Evolutionary conservation across 768 basidiomycete species (phyloP), one percentile per base, ranked within the genome.

Genomic region (Amanita pseudoporphyria): DNA sequence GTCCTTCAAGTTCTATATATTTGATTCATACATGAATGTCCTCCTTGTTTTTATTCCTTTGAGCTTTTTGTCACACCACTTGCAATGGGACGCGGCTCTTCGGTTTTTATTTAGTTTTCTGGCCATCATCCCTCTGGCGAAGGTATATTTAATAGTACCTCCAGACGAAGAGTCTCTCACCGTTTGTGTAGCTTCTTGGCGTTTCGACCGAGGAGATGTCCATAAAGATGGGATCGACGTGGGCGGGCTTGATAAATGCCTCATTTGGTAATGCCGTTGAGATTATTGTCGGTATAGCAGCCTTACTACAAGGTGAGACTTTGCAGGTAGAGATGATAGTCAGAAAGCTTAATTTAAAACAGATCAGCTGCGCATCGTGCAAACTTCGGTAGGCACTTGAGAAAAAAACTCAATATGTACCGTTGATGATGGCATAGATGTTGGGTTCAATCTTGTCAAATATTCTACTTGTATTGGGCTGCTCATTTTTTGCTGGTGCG

Each of bases 361-460:
- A 85, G 87, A 78, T 49, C 76, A 96, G 65, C 72, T 93, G 14
- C 81, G 87, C 31, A 86, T 96, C 58, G 93, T 96, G 2, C 91
- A 96, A 65, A 93, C 89, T 24, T 93, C 91, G 32, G 86, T 87
- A 52, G 53, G 78, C 10, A 18, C 5, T 13, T 30, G 56, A 10
- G 14, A 31, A 49, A 10, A 30, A 9, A 16, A 43, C 9, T n/a
- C 37, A 35, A 18, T 6, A 19, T 10, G 7, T 22, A 24, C 49
- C 7, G n/a, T 42, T 40, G 35, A 54, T 24, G 7, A 26, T 21
- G 9, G 28, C 47, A 3, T 55, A 87, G 87, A 82, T 95, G 77
- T 76, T 96, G 39, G 93, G 92, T 16, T 92, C 89, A 24, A 87
- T 96, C 52, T 67, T 96, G 33, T 93, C 90, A 10, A 96, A 96